Conservation (phyloP, 2,329 filamentous ascomycete species). For the Thelonectria blattea region DNA sequence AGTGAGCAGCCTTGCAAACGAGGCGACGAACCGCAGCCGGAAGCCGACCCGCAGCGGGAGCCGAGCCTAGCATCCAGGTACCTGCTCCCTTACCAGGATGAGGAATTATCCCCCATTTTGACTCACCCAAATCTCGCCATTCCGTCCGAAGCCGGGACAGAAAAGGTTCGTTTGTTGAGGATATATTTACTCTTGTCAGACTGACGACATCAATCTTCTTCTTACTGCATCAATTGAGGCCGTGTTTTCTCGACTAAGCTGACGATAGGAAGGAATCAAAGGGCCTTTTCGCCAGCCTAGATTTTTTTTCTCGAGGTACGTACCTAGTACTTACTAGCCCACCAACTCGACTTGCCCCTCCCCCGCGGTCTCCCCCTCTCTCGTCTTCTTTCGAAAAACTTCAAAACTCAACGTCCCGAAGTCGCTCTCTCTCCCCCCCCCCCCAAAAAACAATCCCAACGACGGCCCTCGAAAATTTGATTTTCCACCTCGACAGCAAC, state of each 20-base stretch:
- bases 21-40: slow-evolving; percentile 25
- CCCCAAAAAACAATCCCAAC: too few species aligned
- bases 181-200: too few species aligned
- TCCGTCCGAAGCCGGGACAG: neutral
- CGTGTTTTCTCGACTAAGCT: too few species aligned
- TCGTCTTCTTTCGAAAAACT: slow-evolving; percentile 9
- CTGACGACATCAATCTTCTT: slow-evolving; percentile 1
- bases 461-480: neutral
- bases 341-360: slow-evolving; percentile 21
- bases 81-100: slow-evolving; percentile 13
- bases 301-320: neutral
- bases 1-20: slow-evolving; percentile 27
- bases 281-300: too few species aligned
- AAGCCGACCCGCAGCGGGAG: slow-evolving; percentile 8
- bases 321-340: neutral
- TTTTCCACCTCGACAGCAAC: slow-evolving; percentile 3
- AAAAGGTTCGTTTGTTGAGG: neutral
- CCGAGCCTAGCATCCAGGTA: slow-evolving; percentile 3
- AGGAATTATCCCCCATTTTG: slow-evolving; percentile 25
- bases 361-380: slow-evolving; percentile 16
- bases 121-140: slow-evolving; percentile 7
- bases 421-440: slow-evolving; percentile 1
- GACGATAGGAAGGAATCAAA: neutral
- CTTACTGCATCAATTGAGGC: slow-evolving; percentile 11
- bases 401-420: slow-evolving; percentile 15